phyloP scores from a whole-genome alignment of 2,329 filamentous ascomycete species.

The Alternaria solani region DNA sequence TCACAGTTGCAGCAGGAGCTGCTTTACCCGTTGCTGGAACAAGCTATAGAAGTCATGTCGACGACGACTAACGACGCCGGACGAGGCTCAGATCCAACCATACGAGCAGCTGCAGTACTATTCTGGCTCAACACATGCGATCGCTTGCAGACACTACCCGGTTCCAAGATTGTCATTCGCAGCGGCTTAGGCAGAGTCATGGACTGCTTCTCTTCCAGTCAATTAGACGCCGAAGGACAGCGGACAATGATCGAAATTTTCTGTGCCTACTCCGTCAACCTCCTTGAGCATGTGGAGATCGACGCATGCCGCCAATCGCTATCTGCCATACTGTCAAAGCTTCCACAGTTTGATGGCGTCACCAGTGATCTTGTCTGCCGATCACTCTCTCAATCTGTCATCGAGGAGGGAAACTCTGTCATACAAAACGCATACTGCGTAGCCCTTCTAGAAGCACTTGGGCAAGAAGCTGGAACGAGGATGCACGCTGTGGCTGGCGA shows the following conservation, averaged over 20 bases:
- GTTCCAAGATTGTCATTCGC: conserved; percentile 27
- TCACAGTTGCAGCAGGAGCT: conserved; percentile 31
- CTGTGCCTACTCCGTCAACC: conserved; percentile 34
- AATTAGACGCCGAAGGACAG: conserved; percentile 27
- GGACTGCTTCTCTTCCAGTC: conserved; percentile 26
- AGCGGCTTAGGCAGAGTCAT: conserved; percentile 33
- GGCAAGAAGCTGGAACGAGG: conserved; percentile 9
- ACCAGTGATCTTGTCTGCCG: conserved; percentile 17
- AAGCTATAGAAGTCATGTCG: conserved; percentile 35
- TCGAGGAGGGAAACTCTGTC: conserved; percentile 25
- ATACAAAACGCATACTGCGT: conserved; percentile 32
- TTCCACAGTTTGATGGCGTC: conserved; percentile 22
- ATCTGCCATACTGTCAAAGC: conserved; percentile 26
- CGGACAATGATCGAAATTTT: conserved; percentile 34
- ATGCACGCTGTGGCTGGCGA: conserved; percentile 22
- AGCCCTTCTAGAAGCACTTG: conserved; percentile 29
- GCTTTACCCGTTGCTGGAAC: conserved; percentile 37
- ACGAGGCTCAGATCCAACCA: conserved; percentile 25
- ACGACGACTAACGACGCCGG: conserved; percentile 15
- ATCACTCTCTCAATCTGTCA: conserved; percentile 34
- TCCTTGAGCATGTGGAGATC: conserved; percentile 32
- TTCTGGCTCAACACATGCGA: conserved; percentile 42
- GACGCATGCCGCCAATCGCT: conserved; percentile 27
- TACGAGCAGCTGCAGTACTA: conserved; percentile 33
- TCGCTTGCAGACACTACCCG: conserved; percentile 33